These are phyloP conservation scores for Phtheirospermum japonicum DNA, from an alignment of 257 asterid genomes.

Conservation along the genomic window DNA sequence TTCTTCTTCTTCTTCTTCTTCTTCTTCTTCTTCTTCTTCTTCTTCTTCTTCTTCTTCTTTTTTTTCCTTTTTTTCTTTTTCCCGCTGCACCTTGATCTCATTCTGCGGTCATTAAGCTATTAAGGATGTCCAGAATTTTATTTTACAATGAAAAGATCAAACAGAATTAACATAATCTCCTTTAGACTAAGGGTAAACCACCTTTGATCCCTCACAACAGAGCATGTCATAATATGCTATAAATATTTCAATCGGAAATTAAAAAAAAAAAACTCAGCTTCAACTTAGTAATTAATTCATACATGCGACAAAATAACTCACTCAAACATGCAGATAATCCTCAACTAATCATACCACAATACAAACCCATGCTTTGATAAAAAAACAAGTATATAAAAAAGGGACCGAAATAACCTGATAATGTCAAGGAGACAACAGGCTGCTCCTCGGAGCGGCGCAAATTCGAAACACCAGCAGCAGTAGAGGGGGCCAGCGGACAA, in stretches of 20 bases:
- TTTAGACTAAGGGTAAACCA: neutral
- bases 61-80: neutral
- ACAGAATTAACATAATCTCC: neutral
- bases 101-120: no score
- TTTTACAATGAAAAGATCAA: neutral
- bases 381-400: no score
- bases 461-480: no score
- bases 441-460: no score
- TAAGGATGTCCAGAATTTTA: no score
- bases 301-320: neutral
- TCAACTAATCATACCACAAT: neutral
- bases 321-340: neutral
- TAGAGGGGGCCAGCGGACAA: no score
- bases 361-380: no score
- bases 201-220: neutral
- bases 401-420: no score
- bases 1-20: no score
- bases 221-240: neutral
- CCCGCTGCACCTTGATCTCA: neutral
- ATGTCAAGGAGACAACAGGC: no score
- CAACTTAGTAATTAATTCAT: neutral
- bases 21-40: no score
- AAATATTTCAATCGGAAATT: neutral
- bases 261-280: neutral
- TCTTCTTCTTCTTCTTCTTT: no score